phyloP scores from a whole-genome alignment of 139 green algal genomes.

The Bryopsis sp. region DNA sequence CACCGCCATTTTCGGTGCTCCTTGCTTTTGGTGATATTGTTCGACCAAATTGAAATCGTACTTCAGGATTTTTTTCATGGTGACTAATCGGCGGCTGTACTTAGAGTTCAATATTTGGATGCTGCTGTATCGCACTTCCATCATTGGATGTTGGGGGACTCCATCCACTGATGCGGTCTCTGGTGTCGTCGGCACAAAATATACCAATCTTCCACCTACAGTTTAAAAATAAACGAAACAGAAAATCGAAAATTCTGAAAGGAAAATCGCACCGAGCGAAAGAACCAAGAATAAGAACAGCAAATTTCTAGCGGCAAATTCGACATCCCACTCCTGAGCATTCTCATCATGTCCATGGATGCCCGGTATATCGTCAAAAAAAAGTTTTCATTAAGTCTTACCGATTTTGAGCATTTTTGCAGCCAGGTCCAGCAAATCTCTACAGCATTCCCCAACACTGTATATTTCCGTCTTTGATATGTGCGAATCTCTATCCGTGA shows the following conservation, averaged over 20 bases:
- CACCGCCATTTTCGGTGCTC: neutral
- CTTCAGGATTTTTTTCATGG: constrained; percentile 63
- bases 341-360: no score
- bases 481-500: constrained; percentile 45
- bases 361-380: neutral
- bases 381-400: constrained; percentile 3
- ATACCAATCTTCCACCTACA: constrained; percentile 12
- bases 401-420: constrained; percentile 55
- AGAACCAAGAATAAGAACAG: no score
- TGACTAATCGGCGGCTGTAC: constrained; percentile 82
- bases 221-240: no score
- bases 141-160: constrained; percentile 6
- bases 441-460: constrained; percentile 75
- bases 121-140: constrained; percentile 22
- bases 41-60: neutral
- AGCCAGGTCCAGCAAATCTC: constrained; percentile 76
- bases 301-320: no score
- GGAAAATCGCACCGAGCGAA: no score
- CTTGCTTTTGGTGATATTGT: neutral
- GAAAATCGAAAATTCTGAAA: neutral
- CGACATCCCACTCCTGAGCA: no score
- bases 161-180: constrained; percentile 9
- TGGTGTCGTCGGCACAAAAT: neutral
- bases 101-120: constrained; percentile 70
- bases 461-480: constrained; percentile 73